phyloP scores from a whole-genome alignment of 2,329 filamentous ascomycete genomes.

The Fusarium sacchari region DNA sequence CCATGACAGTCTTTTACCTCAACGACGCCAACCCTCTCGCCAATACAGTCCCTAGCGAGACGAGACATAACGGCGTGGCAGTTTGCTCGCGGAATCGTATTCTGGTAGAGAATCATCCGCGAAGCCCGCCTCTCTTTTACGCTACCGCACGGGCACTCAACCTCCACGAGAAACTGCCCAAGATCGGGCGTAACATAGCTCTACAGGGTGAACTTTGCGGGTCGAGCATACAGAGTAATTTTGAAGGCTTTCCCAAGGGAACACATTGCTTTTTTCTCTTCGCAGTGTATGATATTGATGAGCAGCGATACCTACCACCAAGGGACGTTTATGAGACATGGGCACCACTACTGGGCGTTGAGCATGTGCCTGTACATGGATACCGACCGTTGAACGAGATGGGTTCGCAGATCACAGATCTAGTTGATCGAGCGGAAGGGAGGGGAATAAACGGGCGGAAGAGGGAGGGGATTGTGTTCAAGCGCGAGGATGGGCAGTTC shows the following conservation, averaged over 20 bases:
- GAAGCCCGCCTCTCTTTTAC: conserved; percentile 32
- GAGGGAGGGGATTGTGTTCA: conserved; percentile 41
- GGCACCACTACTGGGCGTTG: conserved; percentile 40
- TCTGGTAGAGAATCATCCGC: conserved; percentile 22
- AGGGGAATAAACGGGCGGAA: conserved; percentile 36
- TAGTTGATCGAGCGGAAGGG: conserved; percentile 36
- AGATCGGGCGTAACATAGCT: conserved; percentile 29
- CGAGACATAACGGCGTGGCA: conserved; percentile 14
- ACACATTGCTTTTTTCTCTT: conserved; percentile 49
- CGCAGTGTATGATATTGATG: conserved; percentile 47
- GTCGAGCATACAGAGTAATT: conserved; percentile 37
- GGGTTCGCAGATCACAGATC: conserved; percentile 18
- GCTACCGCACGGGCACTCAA: conserved; percentile 4
- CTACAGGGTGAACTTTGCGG: conserved; percentile 42
- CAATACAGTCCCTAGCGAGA: conserved; percentile 23
- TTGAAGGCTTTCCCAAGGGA: conserved; percentile 33
- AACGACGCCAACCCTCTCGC: conserved; percentile 31
- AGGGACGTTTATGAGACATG: conserved; percentile 42
- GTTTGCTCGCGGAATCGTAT: conserved; percentile 40
- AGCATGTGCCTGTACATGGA: conserved; percentile 47
- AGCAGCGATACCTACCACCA: conserved; percentile 42
- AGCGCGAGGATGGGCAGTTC: conserved; percentile 32
- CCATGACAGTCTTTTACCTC: conserved; percentile 53
- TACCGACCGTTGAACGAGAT: conserved; percentile 27
- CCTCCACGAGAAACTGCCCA: conserved; percentile 18